phyloP scores from a whole-genome alignment of 306 rosid genomes.

The Mimosa pudica region DNA sequence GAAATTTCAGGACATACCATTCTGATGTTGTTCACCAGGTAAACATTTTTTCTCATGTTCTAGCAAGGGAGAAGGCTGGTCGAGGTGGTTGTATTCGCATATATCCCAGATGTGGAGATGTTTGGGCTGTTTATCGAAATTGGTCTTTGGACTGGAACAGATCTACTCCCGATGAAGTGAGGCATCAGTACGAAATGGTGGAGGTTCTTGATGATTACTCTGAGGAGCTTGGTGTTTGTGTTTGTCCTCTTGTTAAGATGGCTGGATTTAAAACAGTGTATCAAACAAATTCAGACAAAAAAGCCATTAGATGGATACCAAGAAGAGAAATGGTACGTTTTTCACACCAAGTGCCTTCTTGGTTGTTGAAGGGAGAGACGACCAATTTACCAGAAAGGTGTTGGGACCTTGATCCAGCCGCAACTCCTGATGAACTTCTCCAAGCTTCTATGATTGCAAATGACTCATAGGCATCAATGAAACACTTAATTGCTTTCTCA shows the following conservation, averaged over 20 bases:
- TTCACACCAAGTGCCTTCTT: constrained; percentile 46
- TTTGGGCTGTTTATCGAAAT: constrained; percentile 69
- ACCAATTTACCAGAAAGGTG: constrained; percentile 53
- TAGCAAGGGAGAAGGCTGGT: constrained; percentile 60
- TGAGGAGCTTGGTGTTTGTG: constrained; percentile 63
- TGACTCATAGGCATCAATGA: constrained; percentile 23
- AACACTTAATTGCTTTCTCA: constrained; percentile 21
- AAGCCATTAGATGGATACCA: constrained; percentile 57
- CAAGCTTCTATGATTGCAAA: constrained; percentile 40
- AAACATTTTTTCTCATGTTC: constrained; percentile 65
- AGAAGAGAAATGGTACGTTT: constrained; percentile 8
- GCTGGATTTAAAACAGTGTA: constrained; percentile 68
- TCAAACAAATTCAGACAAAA: constrained; percentile 45
- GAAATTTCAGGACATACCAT: constrained; percentile 63
- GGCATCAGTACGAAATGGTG: constrained; percentile 74
- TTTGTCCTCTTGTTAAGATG: constrained; percentile 60
- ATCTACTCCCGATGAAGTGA: constrained; percentile 60
- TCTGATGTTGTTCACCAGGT: constrained; percentile 64
- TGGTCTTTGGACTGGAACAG: constrained; percentile 69
- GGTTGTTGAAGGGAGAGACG: constrained; percentile 46
- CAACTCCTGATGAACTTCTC: constrained; percentile 74
- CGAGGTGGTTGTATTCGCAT: constrained; percentile 67
- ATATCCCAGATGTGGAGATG: constrained; percentile 59
- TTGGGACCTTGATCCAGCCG: constrained; percentile 79
- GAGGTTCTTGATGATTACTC: constrained; percentile 66